A percentile compares a stretch with the other conserved stretches of the same genome.
Conservation (phyloP, 1,139 yeast species). For the Yamadazyma dendronema region DNA sequence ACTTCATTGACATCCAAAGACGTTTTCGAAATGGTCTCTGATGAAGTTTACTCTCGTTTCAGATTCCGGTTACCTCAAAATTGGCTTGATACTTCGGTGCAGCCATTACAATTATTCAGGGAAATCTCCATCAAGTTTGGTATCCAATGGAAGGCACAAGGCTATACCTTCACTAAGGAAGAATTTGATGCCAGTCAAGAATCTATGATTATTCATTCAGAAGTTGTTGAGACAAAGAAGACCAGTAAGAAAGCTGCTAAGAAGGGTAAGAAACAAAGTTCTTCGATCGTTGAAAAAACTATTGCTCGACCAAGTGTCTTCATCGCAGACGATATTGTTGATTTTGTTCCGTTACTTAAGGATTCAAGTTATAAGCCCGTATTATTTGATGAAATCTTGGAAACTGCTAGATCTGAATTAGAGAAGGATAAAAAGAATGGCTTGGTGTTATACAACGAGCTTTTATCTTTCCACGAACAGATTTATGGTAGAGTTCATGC, state of each 20-base stretch:
- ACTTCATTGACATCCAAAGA: constrained; percentile 42
- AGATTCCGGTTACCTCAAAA: constrained; percentile 53
- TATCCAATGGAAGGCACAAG: constrained; percentile 73
- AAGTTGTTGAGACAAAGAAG: constrained; percentile 8
- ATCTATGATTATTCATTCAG: constrained; percentile 13
- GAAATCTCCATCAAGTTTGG: constrained; percentile 79
- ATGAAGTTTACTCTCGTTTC: constrained; percentile 60
- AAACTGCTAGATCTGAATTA: constrained; percentile 59
- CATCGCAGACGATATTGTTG: constrained; percentile 58
- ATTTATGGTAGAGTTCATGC: constrained; percentile 80
- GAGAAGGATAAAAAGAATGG: constrained; percentile 49
- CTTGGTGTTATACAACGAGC: constrained; percentile 60
- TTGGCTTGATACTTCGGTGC: constrained; percentile 40
- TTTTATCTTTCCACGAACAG: constrained; percentile 75
- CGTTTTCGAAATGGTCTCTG: constrained; percentile 42
- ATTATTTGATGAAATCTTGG: constrained; percentile 76
- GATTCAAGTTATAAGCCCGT: constrained; percentile 65
- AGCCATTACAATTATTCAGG: constrained; percentile 55
- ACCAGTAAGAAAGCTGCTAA: constrained; percentile 24
- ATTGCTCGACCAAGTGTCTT: constrained; percentile 42
- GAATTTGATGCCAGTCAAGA: constrained; percentile 36
- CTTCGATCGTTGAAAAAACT: constrained; percentile 22
- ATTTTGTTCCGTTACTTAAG: constrained; percentile 72
- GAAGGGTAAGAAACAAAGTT: constrained; percentile 27
- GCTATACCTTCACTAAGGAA: constrained; percentile 49